These are phyloP conservation scores for Calonectria pteridis DNA, from an alignment of 2,329 filamentous ascomycete species.

Conservation along the genomic window DNA sequence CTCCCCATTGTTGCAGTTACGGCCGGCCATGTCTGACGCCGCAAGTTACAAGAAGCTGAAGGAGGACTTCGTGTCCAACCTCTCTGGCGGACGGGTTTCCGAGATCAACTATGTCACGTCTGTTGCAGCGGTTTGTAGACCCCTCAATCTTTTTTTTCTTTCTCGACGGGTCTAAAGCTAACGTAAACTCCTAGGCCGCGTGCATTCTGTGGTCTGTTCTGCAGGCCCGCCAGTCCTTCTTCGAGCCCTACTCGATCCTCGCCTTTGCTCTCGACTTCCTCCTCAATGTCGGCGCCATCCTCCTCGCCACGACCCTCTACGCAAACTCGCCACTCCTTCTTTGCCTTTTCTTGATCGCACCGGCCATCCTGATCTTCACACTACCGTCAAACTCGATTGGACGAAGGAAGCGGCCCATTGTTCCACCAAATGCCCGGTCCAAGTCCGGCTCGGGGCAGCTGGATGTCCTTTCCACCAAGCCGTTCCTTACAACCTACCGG, in stretches of 20 bases:
- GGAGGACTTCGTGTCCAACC: conserved; percentile 94
- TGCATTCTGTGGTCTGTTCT: conserved; percentile 90
- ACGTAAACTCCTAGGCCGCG: conserved; percentile 70
- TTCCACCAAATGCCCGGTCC: conserved; percentile 58
- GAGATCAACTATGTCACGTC: conserved; percentile 91
- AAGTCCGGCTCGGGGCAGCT: conserved; percentile 46
- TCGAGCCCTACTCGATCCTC: conserved; percentile 78
- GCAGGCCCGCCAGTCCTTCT: conserved; percentile 86
- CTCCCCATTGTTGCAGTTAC: neutral
- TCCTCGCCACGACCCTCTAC: conserved; percentile 91
- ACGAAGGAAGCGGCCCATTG: conserved; percentile 61
- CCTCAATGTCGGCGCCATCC: conserved; percentile 84
- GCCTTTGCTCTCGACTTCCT: conserved; percentile 85
- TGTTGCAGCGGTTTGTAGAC: conserved; percentile 78
- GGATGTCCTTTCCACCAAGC: conserved; percentile 79
- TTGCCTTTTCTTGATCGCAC: conserved; percentile 78
- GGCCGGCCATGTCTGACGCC: conserved; percentile 51
- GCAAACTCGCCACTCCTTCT: conserved; percentile 80
- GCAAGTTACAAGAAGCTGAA: conserved; percentile 89
- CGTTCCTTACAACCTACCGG: conserved; percentile 92
- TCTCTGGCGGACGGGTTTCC: conserved; percentile 83
- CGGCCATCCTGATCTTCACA: conserved; percentile 73
- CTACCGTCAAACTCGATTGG: conserved; percentile 55
- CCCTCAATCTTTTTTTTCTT: neutral
- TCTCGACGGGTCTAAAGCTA: conserved; percentile 24